Evolutionary conservation across 805 yeast species (phyloP).

Genomic region (Schizosaccharomyces japonicus): DNA sequence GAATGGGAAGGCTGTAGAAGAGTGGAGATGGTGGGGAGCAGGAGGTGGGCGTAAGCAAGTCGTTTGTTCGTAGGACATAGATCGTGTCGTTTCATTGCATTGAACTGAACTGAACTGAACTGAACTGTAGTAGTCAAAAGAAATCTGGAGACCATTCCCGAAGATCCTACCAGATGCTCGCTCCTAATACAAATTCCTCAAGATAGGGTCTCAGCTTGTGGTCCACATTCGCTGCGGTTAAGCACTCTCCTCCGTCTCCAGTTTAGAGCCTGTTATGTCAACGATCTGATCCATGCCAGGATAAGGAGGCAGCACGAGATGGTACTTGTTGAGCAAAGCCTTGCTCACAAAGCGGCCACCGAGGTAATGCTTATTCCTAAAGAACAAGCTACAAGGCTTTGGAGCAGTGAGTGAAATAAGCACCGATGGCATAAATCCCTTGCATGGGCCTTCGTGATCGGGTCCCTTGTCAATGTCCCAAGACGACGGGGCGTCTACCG

Average conservation of each 20-base stretch:
- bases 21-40: too few species aligned
- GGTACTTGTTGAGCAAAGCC: constrained; percentile 47
- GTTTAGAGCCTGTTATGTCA: background rate
- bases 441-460: constrained; percentile 17
- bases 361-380: constrained; percentile 36
- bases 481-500: constrained; percentile 85
- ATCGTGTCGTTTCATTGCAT: too few species aligned
- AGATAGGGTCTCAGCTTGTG: too few species aligned
- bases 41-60: too few species aligned
- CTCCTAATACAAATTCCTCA: too few species aligned
- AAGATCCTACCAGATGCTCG: too few species aligned
- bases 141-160: background rate
- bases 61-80: too few species aligned
- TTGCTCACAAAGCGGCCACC: constrained; percentile 73
- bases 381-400: constrained; percentile 50
- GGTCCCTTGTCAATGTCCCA: constrained; percentile 90
- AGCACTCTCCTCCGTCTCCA: too few species aligned
- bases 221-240: too few species aligned
- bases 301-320: constrained; percentile 39
- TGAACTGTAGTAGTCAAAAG: background rate
- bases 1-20: too few species aligned
- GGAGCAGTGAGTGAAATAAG: constrained; percentile 82
- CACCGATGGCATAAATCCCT: constrained; percentile 33
- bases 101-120: too few species aligned
- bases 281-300: constrained; percentile 31